Evolutionary conservation across 306 rosid genomes (phyloP), one percentile per base, ranked within the genome.

Genomic region (Quercus bicolor): DNA sequence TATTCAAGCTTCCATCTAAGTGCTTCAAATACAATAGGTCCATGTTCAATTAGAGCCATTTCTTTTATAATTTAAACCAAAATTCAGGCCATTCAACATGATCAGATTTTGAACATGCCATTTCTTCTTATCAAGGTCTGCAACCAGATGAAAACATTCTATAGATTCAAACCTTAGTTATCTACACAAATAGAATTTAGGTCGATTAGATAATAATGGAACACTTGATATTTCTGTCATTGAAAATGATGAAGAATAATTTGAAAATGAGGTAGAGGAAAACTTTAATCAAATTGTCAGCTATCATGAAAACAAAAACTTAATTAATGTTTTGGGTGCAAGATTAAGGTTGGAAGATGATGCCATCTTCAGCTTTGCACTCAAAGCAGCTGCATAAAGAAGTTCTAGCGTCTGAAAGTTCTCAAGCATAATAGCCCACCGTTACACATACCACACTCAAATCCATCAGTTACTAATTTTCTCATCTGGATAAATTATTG

Each of bases 1-100:
- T 77, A 77, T 33, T 60, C 45, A 60, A 76, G 62, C 61, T 45
- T 43, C 5, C 18, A 79, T 5, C 29, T 19, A 73, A 57, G 29
- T 72, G 65, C 37, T 19, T 53, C 28, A 79, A 76, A 73, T 37
- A 34, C 77, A 76, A 65, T 18, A 40, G 21, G 62, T 65, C 69
- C 37, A 33, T 61, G 54, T 52, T 29, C 68, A 78, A 77, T 62
- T 45, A 43, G 53, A 70, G 59, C 40, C 40, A 5, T 62, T 28
- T 26, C 20, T 28, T 14, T 26, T 28, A 28, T 24, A 61, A 26
- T 61, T 37, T 24, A 61, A 2, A 13, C 19, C 68, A 12, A 23
- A 60, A 28, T 14, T 62, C 69, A 62, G 31, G 40, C 69, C 0
- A 0, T 62, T 28, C n/a, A 62, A 61, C 68, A 64, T 2, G 4